Conservation (phyloP, 177 flowering plant species). For the Vitis hybrid region DNA sequence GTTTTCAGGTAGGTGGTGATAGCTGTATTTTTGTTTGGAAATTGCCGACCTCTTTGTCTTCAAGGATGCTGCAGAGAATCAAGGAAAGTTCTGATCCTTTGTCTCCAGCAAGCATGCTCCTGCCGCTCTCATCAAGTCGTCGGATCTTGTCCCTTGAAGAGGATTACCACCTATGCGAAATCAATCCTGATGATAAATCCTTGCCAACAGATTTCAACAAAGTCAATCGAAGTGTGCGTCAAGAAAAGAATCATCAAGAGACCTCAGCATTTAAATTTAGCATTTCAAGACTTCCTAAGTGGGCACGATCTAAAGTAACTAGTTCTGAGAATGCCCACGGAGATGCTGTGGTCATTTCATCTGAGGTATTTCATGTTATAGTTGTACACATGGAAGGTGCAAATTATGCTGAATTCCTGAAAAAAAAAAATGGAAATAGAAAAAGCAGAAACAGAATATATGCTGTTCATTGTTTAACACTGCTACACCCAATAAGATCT, state of each 20-base stretch:
- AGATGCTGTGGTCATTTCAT: slow-evolving; percentile 16
- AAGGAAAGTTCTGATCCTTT: slow-evolving; percentile 32
- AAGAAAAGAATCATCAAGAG: slow-evolving; percentile 16
- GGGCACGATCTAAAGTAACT: slow-evolving; percentile 64
- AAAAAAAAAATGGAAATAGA: not conserved
- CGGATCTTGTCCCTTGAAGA: slow-evolving; percentile 25
- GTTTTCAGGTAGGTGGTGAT: slow-evolving; percentile 65
- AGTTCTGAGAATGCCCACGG: slow-evolving; percentile 11
- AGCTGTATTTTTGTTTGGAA: slow-evolving; percentile 81
- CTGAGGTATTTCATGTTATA: slow-evolving; percentile 38
- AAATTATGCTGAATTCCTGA: not conserved
- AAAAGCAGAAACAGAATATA: not conserved
- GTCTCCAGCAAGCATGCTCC: slow-evolving; percentile 31
- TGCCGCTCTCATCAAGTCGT: slow-evolving; percentile 19
- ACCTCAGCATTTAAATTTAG: slow-evolving; percentile 55
- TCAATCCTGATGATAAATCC: slow-evolving; percentile 10
- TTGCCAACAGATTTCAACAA: slow-evolving; percentile 12
- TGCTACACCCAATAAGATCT: not conserved
- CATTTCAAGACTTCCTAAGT: slow-evolving; percentile 74
- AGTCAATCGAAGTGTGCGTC: slow-evolving; percentile 12
- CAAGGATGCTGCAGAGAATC: slow-evolving; percentile 49
- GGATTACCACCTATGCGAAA: slow-evolving; percentile 12
- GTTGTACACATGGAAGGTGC: not conserved
- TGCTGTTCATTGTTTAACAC: not conserved
- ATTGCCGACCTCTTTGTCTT: slow-evolving; percentile 48